phyloP scores from a whole-genome alignment of 2,329 filamentous ascomycete genomes.

The Lachnellula willkommii region DNA sequence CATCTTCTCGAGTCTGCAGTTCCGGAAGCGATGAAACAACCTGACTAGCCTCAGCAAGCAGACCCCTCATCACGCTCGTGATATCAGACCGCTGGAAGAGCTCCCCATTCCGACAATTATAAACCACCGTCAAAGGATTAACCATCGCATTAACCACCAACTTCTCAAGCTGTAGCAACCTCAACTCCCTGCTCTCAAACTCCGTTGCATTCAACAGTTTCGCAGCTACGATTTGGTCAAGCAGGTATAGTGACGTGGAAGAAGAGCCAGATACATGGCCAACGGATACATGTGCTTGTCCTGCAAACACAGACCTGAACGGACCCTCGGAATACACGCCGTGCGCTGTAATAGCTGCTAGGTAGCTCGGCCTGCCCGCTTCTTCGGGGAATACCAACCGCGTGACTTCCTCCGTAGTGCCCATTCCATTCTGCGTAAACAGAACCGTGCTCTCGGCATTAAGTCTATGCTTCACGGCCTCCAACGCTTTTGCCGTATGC shows the following conservation, averaged over 20 bases:
- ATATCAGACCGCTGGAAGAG: conserved; percentile 57
- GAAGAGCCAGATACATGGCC: conserved; percentile 39
- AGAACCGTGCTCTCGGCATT: conserved; percentile 65
- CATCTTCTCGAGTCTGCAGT: conserved; percentile 4
- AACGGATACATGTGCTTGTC: conserved; percentile 43
- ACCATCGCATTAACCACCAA: conserved; percentile 74
- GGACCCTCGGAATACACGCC: conserved; percentile 47
- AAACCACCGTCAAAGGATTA: conserved; percentile 77
- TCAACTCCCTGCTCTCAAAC: conserved; percentile 42
- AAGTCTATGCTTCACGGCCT: conserved; percentile 55
- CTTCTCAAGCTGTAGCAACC: conserved; percentile 74
- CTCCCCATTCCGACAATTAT: conserved; percentile 72
- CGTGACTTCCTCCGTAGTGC: conserved; percentile 53
- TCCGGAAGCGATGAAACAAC: conserved; percentile 52
- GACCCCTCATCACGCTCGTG: conserved; percentile 56
- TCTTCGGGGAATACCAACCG: conserved; percentile 56
- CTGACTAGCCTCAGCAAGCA: conserved; percentile 68
- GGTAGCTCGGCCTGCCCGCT: conserved; percentile 60
- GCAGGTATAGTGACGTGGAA: conserved; percentile 27
- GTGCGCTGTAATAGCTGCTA: conserved; percentile 60
- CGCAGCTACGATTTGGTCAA: conserved; percentile 38
- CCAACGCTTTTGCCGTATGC: conserved; percentile 57
- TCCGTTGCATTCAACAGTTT: conserved; percentile 39
- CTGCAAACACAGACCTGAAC: conserved; percentile 49
- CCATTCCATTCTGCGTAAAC: conserved; percentile 87